A percentile compares a stretch with the other conserved stretches of the same genome.
Conservation (phyloP, 768 basidiomycete species). For the Suillus subaureus region DNA sequence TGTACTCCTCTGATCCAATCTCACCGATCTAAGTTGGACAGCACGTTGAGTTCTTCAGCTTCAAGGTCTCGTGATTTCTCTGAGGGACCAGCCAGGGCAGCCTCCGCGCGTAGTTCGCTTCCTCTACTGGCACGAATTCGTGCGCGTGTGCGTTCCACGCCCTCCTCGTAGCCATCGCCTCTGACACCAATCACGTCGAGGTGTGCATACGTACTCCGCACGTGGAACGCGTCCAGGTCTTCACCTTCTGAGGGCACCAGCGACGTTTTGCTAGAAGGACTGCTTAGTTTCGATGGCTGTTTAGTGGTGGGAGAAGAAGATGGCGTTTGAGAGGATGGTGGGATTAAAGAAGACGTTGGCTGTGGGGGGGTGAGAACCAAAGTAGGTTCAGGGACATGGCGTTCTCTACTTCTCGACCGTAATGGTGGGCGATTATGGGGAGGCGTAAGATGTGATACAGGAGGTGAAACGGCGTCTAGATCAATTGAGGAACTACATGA, state of each 20-base stretch:
- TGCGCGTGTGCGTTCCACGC: slow-evolving; percentile 90
- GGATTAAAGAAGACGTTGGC: slow-evolving; percentile 20
- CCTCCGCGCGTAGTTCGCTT: slow-evolving; percentile 60
- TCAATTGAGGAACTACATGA: slow-evolving; percentile 29
- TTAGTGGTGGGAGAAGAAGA: slow-evolving; percentile 26
- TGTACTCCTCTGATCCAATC: slow-evolving; percentile 25
- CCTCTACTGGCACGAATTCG: slow-evolving; percentile 55
- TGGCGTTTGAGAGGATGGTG: slow-evolving; percentile 42
- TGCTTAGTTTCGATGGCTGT: slow-evolving; percentile 33
- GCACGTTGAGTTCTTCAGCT: slow-evolving; percentile 70
- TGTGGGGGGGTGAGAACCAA: slow-evolving; percentile 22
- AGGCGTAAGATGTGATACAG: slow-evolving; percentile 22
- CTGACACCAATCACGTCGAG: slow-evolving; percentile 90
- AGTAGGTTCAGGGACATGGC: slow-evolving; percentile 25
- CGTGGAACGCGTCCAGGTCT: slow-evolving; percentile 80
- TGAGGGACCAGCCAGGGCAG: slow-evolving; percentile 53
- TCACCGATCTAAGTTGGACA: slow-evolving; percentile 86
- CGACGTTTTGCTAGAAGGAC: slow-evolving; percentile 56
- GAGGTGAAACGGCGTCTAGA: slow-evolving; percentile 21
- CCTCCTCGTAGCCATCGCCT: slow-evolving; percentile 94
- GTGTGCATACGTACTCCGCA: slow-evolving; percentile 85
- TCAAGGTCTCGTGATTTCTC: slow-evolving; percentile 71
- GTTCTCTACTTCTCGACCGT: slow-evolving; percentile 23
- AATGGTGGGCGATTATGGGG: slow-evolving; percentile 33
- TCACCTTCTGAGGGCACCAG: slow-evolving; percentile 77